phyloP scores from a whole-genome alignment of 257 asterid species.

The Solanum phureja region DNA sequence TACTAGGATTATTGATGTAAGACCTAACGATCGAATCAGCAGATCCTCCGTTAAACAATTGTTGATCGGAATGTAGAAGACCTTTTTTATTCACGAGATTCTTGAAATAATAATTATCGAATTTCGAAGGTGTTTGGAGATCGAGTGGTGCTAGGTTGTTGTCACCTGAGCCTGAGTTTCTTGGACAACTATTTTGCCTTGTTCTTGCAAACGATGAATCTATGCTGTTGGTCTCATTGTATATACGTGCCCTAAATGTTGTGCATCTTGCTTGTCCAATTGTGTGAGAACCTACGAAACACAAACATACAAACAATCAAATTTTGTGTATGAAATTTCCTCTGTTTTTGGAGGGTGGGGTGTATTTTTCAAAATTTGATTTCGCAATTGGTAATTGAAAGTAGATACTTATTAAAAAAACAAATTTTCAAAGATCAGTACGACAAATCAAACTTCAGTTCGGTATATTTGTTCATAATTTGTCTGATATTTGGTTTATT shows the following conservation, averaged over 20 bases:
- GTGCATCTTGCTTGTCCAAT: conserved; percentile 90
- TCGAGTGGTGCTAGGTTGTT: conserved; percentile 40
- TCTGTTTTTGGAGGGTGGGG: background rate
- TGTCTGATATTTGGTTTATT: background rate
- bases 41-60: conserved; percentile 1
- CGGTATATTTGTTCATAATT: too few relatives aligned
- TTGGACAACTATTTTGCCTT: conserved; percentile 50
- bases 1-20: conserved; percentile 1
- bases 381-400: too few relatives aligned
- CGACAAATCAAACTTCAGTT: too few relatives aligned
- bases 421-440: too few relatives aligned
- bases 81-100: conserved; percentile 4
- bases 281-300: conserved; percentile 59
- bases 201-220: conserved; percentile 42
- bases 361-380: too few relatives aligned
- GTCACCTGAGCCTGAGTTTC: conserved; percentile 49
- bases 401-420: background rate
- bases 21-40: conserved; percentile 1
- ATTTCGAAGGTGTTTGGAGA: background rate
- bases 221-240: conserved; percentile 56
- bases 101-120: conserved; percentile 4
- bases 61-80: conserved; percentile 11
- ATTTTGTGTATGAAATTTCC: background rate
- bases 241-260: conserved; percentile 57
- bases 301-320: background rate